Conservation (phyloP, 345 rosid species). For the Crucihimalaya himalaica region DNA sequence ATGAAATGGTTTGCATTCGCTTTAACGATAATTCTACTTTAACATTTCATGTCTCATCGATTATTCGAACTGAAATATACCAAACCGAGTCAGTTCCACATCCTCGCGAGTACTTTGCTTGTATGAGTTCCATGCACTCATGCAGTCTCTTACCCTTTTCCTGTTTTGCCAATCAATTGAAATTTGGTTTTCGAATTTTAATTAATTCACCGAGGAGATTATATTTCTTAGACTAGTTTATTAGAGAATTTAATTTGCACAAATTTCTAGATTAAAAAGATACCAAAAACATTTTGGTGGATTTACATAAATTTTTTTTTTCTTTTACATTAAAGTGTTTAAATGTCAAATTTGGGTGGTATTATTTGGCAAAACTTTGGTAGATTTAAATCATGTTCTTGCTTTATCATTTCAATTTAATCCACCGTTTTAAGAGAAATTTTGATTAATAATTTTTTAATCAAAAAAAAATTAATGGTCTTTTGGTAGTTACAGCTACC, state of each 20-base stretch:
- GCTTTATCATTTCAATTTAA: neutral
- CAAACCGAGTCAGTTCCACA: conserved; percentile 12
- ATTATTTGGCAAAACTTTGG: neutral
- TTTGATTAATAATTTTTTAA: too few relatives aligned
- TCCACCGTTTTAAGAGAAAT: neutral
- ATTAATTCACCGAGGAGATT: neutral
- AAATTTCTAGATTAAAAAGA: too few relatives aligned
- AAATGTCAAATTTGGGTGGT: neutral
- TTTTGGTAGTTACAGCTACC: too few relatives aligned
- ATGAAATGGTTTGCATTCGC: conserved; percentile 7
- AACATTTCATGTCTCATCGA: neutral
- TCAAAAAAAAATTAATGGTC: too few relatives aligned
- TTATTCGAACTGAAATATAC: neutral
- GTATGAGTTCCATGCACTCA: neutral
- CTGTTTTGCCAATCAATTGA: neutral
- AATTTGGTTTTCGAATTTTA: neutral
- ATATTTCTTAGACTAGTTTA: neutral
- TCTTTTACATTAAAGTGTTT: neutral
- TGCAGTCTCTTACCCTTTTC: neutral
- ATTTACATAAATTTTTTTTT: too few relatives aligned
- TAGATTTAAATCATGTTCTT: neutral
- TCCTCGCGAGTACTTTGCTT: neutral
- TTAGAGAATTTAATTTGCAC: neutral
- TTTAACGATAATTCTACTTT: conserved; percentile 3
- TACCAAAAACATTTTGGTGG: neutral